Conservation (phyloP, 768 basidiomycete genomes). For the Auricularia sp. region DNA sequence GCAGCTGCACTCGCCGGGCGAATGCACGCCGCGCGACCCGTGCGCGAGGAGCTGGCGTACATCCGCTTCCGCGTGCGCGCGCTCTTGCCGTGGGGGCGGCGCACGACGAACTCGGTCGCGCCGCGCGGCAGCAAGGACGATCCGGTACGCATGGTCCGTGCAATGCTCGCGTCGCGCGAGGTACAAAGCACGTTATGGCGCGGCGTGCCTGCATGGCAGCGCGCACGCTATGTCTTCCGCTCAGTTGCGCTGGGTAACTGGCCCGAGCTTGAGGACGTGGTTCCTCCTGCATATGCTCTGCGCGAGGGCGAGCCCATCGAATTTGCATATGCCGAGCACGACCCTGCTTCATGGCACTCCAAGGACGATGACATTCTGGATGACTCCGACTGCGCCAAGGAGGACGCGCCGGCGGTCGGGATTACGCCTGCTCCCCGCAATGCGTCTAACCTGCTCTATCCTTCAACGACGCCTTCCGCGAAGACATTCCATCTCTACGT, state of each 20-base stretch:
- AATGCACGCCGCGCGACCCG: not conserved
- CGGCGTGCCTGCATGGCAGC: not conserved
- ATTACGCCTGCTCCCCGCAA: not conserved
- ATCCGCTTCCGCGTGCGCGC: conserved; percentile 1
- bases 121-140: not conserved
- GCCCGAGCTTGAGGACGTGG: not conserved
- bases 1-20: not conserved
- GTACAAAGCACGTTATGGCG: not conserved
- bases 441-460: not conserved
- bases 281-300: not conserved
- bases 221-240: conserved; percentile 1
- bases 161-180: not conserved
- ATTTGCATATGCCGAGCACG: not conserved
- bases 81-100: not conserved
- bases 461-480: not conserved
- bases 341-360: not conserved
- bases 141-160: not conserved
- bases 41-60: conserved; percentile 1
- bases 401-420: not conserved
- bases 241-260: not conserved
- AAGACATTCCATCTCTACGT: not conserved
- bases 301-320: not conserved
- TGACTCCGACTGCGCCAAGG: not conserved
- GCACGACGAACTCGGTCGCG: not conserved
- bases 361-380: not conserved